Conservation (phyloP, 495 filamentous ascomycete genomes). For the Xylaria bambusicola region DNA sequence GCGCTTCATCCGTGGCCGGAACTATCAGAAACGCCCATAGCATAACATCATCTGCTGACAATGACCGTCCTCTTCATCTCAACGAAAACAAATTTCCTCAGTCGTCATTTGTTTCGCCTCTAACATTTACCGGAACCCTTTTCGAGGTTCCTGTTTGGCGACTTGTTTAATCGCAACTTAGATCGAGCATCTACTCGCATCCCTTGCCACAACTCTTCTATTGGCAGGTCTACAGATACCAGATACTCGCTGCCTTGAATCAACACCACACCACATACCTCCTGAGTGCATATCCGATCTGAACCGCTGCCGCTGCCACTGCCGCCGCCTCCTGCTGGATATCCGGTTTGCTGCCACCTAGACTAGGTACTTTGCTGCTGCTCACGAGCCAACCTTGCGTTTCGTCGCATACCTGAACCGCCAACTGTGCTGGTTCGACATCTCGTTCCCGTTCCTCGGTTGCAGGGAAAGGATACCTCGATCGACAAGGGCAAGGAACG, state of each 20-base stretch:
- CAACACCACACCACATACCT: background rate
- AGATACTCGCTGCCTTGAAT: background rate
- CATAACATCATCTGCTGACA: conserved; percentile 25
- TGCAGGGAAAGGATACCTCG: background rate
- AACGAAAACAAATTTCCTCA: conserved; percentile 28
- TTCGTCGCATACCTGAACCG: no score
- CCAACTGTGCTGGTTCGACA: no score
- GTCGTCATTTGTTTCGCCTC: conserved; percentile 26
- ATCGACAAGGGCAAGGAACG: conserved; percentile 1
- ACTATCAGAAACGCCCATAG: conserved; percentile 7
- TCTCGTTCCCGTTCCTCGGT: background rate
- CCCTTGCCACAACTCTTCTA: background rate
- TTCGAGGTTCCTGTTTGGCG: conserved; percentile 32
- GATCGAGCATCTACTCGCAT: background rate
- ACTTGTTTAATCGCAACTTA: conserved; percentile 22
- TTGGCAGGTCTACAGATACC: background rate
- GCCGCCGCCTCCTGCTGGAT: background rate
- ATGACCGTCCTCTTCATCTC: conserved; percentile 35
- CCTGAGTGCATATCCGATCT: conserved; percentile 5
- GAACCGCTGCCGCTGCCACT: no score
- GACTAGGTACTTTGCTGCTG: no score
- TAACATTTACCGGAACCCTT: conserved; percentile 38
- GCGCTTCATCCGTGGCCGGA: conserved; percentile 15
- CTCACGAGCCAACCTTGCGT: no score
- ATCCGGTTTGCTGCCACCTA: background rate